Base-by-base conservation (phyloP, 2,329 filamentous ascomycete genomes). In the Volutella citrinella region DNA sequence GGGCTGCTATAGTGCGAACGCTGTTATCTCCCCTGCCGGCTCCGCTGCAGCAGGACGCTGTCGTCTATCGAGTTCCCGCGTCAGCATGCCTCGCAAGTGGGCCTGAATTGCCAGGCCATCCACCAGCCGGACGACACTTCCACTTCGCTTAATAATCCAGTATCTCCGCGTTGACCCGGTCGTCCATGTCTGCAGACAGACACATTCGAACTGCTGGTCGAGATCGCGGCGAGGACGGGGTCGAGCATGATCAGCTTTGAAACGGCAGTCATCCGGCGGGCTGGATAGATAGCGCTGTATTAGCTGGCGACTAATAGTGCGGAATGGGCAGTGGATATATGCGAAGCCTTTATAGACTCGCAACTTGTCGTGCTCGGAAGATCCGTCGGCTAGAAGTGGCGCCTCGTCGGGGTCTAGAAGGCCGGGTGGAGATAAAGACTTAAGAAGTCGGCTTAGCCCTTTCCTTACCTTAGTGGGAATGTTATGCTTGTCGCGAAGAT, bases 171-270 rank as follows among this genome's bases (percentile, higher is more conserved):
- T 17, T 10, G 22, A 26, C 16, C 23, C 22, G 11, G 27, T 31
- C n/a, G 22, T 30, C 34, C 22, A 36, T 18, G 17, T 31, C 34
- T 36, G 21, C 21, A 31, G 27, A 19, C 22, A 36, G 28, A 36
- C 18, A n/a, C 22, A 31, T 19, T 30, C 27, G 14, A 30, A 36
- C 27, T n/a, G n/a, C n/a, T n/a, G n/a, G n/a, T n/a, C n/a, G n/a
- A 30, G 27, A 20, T 30, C 27, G 17, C 27, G 27, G 21, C 9
- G 12, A 18, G 12, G n/a, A 21, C 30, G 30, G 21, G 15, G n/a
- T n/a, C n/a, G n/a, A 21, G 22, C 14, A 13, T 12, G 22, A 13
- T 13, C 14, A 13, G 22, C 22, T 24, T 24, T 24, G 14, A 13
- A 24, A 12, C 22, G 12, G 14, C 22, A 24, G 14, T 24, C 22